Evolutionary conservation across 768 basidiomycete species (phyloP).

Genomic region (Lentinula raphanica): DNA sequence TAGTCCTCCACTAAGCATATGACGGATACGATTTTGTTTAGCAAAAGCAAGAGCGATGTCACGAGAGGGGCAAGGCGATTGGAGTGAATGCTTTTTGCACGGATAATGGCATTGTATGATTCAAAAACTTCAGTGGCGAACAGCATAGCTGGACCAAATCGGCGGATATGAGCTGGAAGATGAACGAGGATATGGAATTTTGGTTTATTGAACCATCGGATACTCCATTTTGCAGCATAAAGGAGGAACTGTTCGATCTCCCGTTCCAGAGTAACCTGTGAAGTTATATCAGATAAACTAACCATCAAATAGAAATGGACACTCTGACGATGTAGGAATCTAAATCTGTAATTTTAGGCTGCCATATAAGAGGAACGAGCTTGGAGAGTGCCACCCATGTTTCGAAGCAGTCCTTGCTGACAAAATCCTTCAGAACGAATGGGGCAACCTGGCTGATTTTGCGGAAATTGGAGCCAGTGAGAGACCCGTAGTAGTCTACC

Average conservation of each 20-base stretch:
- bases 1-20: neutral
- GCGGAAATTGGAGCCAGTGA: slow-evolving; percentile 17
- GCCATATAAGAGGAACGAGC: slow-evolving; percentile 4
- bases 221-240: neutral
- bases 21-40: neutral
- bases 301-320: neutral
- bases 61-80: too few relatives aligned
- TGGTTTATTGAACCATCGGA: neutral
- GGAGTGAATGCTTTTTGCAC: too few relatives aligned
- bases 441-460: slow-evolving; percentile 13
- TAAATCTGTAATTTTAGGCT: slow-evolving; percentile 5
- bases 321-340: neutral
- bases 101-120: slow-evolving; percentile 21
- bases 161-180: neutral
- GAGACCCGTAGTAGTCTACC: slow-evolving; percentile 10
- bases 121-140: slow-evolving; percentile 18
- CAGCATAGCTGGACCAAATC: neutral
- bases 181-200: neutral
- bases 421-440: slow-evolving; percentile 10
- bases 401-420: neutral
- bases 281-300: neutral
- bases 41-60: slow-evolving; percentile 18
- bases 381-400: slow-evolving; percentile 1
- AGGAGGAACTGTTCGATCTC: neutral
- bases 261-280: neutral